Evolutionary conservation across 2,329 filamentous ascomycete species (phyloP).

Genomic region (Epichloe scottii): DNA sequence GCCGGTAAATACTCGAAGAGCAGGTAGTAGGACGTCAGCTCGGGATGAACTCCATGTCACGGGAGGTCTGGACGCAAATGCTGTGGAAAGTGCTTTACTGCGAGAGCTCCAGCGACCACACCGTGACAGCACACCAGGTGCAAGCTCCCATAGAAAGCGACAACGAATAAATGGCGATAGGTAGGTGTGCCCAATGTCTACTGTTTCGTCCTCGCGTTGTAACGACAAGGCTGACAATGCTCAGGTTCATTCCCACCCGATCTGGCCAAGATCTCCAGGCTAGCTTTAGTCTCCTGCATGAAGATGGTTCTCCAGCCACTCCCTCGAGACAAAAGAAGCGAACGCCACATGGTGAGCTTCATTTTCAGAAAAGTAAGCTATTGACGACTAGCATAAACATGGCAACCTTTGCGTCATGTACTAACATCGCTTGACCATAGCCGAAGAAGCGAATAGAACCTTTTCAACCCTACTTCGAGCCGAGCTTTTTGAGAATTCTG

Average conservation of each 20-base stretch:
- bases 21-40: constrained; percentile 22
- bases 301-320: constrained; percentile 85
- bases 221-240: constrained; percentile 12
- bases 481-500: constrained; percentile 82
- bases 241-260: constrained; percentile 87
- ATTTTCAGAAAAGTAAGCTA: constrained; percentile 78
- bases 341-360: constrained; percentile 75
- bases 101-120: constrained; percentile 38
- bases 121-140: constrained; percentile 38
- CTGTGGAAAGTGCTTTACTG: constrained; percentile 36
- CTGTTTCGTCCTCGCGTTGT: not conserved
- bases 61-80: constrained; percentile 35
- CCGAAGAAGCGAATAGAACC: constrained; percentile 88
- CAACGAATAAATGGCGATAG: constrained; percentile 49
- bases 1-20: constrained; percentile 17
- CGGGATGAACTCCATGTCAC: constrained; percentile 24
- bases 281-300: constrained; percentile 82
- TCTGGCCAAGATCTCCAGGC: constrained; percentile 88
- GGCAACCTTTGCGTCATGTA: not conserved
- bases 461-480: constrained; percentile 79
- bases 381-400: not conserved
- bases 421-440: constrained; percentile 24
- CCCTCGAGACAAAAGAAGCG: constrained; percentile 77
- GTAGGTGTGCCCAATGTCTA: constrained; percentile 25
- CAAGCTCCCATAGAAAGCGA: constrained; percentile 45